A percentile compares a stretch with the other conserved stretches of the same genome.
phyloP scores from a whole-genome alignment of 495 filamentous ascomycete species.

The Hypoxylon trugodes region DNA sequence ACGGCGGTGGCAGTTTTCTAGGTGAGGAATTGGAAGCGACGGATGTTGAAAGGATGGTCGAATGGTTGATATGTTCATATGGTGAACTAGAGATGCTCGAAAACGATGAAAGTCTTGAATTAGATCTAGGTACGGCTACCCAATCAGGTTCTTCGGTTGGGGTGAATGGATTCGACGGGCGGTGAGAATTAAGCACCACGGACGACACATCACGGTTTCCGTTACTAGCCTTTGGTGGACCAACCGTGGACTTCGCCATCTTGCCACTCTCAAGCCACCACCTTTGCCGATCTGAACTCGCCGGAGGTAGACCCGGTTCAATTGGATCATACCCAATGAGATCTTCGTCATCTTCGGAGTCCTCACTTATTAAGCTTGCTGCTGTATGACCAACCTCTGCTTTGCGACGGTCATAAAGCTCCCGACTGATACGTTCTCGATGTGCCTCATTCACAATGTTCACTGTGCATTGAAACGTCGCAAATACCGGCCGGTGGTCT shows the following conservation, averaged over 20 bases:
- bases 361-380: constrained; percentile 57
- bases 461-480: constrained; percentile 83
- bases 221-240: constrained; percentile 63
- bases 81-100: constrained; percentile 55
- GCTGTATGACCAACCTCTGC: constrained; percentile 61
- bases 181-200: constrained; percentile 71
- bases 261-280: constrained; percentile 95
- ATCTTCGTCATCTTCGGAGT: constrained; percentile 75
- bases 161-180: constrained; percentile 84
- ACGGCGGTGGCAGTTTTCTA: constrained; percentile 63
- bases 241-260: constrained; percentile 75
- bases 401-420: constrained; percentile 75
- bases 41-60: constrained; percentile 51
- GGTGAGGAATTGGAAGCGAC: constrained; percentile 51
- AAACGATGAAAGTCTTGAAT: constrained; percentile 56
- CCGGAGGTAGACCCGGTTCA: constrained; percentile 81
- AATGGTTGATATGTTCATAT: constrained; percentile 58
- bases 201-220: constrained; percentile 48
- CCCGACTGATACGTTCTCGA: constrained; percentile 72
- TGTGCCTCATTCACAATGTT: constrained; percentile 76
- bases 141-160: constrained; percentile 77
- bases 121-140: constrained; percentile 66
- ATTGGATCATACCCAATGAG: constrained; percentile 76
- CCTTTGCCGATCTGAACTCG: constrained; percentile 87
- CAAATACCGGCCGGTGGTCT: constrained; percentile 93